Conservation (phyloP, 2,329 filamentous ascomycete genomes). For the Xylariaceae sp. region DNA sequence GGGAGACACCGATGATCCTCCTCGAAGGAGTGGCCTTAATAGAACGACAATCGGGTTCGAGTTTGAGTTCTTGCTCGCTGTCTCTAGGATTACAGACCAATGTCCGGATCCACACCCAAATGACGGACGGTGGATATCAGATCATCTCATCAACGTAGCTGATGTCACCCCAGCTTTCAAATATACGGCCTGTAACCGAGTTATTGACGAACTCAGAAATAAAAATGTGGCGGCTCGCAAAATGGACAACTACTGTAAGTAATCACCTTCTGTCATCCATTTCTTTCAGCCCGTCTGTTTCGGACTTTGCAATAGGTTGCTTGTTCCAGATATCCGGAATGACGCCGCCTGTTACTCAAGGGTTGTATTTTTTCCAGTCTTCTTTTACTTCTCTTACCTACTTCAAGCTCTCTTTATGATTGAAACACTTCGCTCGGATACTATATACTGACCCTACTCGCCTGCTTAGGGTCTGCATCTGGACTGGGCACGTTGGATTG, state of each 20-base stretch:
- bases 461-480: neutral
- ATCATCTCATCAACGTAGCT: neutral
- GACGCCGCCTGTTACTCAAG: too few relatives aligned
- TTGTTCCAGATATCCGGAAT: too few relatives aligned
- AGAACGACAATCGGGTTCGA: conserved; percentile 34
- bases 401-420: neutral
- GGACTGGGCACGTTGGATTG: conserved; percentile 4
- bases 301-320: too few relatives aligned
- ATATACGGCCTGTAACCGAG: conserved; percentile 25
- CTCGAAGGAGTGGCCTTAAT: neutral
- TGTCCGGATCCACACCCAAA: conserved; percentile 29
- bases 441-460: too few relatives aligned
- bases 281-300: too few relatives aligned
- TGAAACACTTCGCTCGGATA: neutral
- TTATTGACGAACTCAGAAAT: conserved; percentile 24
- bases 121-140: conserved; percentile 24
- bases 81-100: accelerated
- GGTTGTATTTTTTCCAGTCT: too few relatives aligned
- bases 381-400: too few relatives aligned
- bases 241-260: neutral
- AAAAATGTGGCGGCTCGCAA: conserved; percentile 15
- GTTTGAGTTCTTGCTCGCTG: conserved; percentile 31
- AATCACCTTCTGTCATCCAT: neutral
- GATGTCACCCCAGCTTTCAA: neutral
- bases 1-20: neutral